Base-by-base conservation (phyloP, 805 yeast species). In the Hanseniaspora taiwanica region DNA sequence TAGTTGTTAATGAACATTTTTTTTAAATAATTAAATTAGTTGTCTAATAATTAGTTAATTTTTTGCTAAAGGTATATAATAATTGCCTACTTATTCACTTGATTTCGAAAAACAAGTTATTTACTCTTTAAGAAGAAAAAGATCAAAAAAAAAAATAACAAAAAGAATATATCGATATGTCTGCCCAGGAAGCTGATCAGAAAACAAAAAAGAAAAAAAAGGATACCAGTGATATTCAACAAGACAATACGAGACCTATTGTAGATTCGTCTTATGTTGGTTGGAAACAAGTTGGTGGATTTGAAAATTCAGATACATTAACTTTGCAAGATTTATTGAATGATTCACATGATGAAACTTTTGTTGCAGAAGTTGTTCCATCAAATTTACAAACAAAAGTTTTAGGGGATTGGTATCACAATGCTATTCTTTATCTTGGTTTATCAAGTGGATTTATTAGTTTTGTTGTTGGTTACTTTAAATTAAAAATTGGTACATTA, bases 371-470 rank as follows among this genome's bases (percentile, higher is more conserved):
- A 14, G 14, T 25, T 13, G n/a, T 25, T 25, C 29, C 29, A 13
- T 25, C 29, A 13, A 25, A 14, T 14, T n/a, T 31, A n/a, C 64
- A 87, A 43, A 96, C 86, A 52, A 69, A 73, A 43, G 72, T 78
- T 51, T 62, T 91, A 40, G 98, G 98, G 40, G 97, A 91, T 55
- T 91, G 98, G 98, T 91, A 80, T 55, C 97, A 91, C 58, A 25
- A 25, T 7, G 78, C 80, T 39, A 78, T 79, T n/a, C 95, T 74
- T 0, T 68, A 78, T 27, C 63, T 85, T 43, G 65, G 81, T 23
- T 56, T 71, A 18, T 85, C 81, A 6, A 36, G 40, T 12, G 86
- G 81, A 0, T 55, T 81, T 12, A 55, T 81, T 13, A 82, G 94
- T 3, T 87, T 89, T 78, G 48, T 78, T 2, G 51, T 83, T 32